Evolutionary conservation across 2,329 filamentous ascomycete genomes (phyloP).

Genomic region (Rhinocladiella similis): DNA sequence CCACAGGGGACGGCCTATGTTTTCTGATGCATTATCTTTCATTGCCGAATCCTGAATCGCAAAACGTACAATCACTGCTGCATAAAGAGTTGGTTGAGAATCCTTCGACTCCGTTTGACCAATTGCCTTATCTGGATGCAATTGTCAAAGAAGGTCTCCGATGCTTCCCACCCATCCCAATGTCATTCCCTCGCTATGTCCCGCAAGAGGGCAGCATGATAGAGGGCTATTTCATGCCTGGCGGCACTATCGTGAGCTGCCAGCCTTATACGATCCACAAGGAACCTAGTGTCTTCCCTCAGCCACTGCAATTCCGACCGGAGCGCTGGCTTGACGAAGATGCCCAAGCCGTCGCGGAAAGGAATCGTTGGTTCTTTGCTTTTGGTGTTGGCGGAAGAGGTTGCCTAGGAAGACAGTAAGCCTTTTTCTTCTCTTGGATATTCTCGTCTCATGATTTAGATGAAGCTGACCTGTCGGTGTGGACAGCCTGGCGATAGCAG

Average conservation of each 20-base stretch:
- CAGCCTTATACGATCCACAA: slow-evolving; percentile 30
- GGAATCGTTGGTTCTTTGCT: slow-evolving; percentile 18
- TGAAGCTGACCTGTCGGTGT: slow-evolving; percentile 6
- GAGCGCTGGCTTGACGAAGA: slow-evolving; percentile 25
- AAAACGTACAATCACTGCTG: slow-evolving; percentile 53
- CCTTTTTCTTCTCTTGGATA: slow-evolving; percentile 24
- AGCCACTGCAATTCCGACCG: slow-evolving; percentile 22
- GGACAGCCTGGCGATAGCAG: slow-evolving; percentile 59
- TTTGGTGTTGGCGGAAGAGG: slow-evolving; percentile 20
- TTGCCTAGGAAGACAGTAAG: slow-evolving; percentile 52
- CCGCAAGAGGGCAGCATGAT: slow-evolving; percentile 39
- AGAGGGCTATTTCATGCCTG: slow-evolving; percentile 36
- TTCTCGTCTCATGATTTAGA: background rate
- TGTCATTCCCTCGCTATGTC: slow-evolving; percentile 33
- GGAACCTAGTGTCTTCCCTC: slow-evolving; percentile 27
- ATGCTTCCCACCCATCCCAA: slow-evolving; percentile 45
- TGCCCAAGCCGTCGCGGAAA: slow-evolving; percentile 4
- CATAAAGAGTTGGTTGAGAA: slow-evolving; percentile 53
- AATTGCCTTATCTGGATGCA: slow-evolving; percentile 46
- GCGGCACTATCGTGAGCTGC: slow-evolving; percentile 31
- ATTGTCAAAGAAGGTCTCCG: slow-evolving; percentile 51
- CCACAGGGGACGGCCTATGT: slow-evolving; percentile 67
- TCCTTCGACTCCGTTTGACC: slow-evolving; percentile 27
- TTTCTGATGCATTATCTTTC: slow-evolving; percentile 73
- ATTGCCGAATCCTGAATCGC: slow-evolving; percentile 51